Evolutionary conservation across 2,329 filamentous ascomycete genomes (phyloP), one percentile per base, ranked within the genome.

Genomic region (Xylariales sp.): DNA sequence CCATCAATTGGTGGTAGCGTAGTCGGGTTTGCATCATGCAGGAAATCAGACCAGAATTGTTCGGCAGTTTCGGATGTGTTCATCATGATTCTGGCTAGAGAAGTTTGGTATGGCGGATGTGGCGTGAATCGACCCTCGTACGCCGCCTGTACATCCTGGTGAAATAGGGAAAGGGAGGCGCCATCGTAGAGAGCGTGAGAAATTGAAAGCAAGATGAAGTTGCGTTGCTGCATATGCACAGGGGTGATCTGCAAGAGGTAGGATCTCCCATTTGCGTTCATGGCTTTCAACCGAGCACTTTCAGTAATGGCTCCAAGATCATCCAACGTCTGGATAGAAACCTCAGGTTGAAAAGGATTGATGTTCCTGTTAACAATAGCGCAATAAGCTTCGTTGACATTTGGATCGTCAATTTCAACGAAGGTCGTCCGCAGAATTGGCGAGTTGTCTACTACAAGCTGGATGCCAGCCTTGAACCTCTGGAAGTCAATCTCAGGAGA

Each of bases 131-230:
- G 45, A 5, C 66, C 65, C 5, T 65, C 33, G 45, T 94, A 95
- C 2, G 82, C 78, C n/a, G 60, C 66, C 13, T 70, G 60, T 1
- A 95, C 72, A 51, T 93, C 81, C 29, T 73, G 66, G 49, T 93
- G 88, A 2, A 96, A 60, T 13, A 94, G 63, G 4, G 70, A 68
- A 11, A 96, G 72, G 3, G 89, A 95, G 77, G 83, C 89, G 1
- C 90, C 90, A 54, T 96, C 90, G 48, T 96, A 96, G 15, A 95
- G 69, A 2, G 89, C 88, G 60, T 96, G 90, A 0, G 89, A 76
- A 27, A 95, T 80, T 0, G 88, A 90, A 1, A 96, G 56, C 5
- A 82, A 53, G 2, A 82, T 45, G 39, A 72, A 76, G 4, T 42
- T 59, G 19, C 43, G 50, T 24, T 50, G 53, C 3, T 43, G 60